A percentile compares a stretch with the other conserved stretches of the same genome.
phyloP scores from a whole-genome alignment of 192 early-diverging fungal species.

The Geranomyces variabilis region DNA sequence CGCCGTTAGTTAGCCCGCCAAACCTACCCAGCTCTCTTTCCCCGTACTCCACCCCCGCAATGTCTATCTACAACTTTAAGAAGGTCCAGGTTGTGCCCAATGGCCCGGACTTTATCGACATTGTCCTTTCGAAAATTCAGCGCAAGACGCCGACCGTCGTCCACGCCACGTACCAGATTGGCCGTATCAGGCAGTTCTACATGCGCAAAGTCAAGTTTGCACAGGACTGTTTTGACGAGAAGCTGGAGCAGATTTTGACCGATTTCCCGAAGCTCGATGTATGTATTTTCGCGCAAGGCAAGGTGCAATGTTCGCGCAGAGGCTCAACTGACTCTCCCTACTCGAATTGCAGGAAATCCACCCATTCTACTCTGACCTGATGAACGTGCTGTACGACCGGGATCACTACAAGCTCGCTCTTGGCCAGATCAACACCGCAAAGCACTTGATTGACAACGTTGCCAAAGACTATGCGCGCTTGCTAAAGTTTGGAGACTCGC shows the following conservation, averaged over 20 bases:
- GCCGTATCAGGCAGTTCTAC: slow-evolving; percentile 96
- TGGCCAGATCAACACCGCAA: slow-evolving; percentile 97
- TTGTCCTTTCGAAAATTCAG: slow-evolving; percentile 97
- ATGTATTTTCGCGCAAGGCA: slow-evolving; percentile 28
- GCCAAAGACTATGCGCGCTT: slow-evolving; percentile 97
- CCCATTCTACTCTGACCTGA: slow-evolving; percentile 99
- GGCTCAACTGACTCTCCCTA: not conserved
- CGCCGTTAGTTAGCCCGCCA: too few relatives aligned
- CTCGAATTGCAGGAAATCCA: slow-evolving; percentile 83
- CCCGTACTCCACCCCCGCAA: not conserved
- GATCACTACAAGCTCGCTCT: slow-evolving; percentile 99
- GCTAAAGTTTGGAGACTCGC: slow-evolving; percentile 99
- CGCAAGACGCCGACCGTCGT: slow-evolving; percentile 96
- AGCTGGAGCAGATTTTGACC: slow-evolving; percentile 86
- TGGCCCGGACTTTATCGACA: slow-evolving; percentile 93
- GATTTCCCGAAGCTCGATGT: slow-evolving; percentile 99
- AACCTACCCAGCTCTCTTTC: too few relatives aligned
- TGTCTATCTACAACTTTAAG: slow-evolving; percentile 96
- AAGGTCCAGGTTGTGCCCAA: slow-evolving; percentile 93
- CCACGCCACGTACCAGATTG: slow-evolving; percentile 97
- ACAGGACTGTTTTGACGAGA: slow-evolving; percentile 94
- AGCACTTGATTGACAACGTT: slow-evolving; percentile 94
- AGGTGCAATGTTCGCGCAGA: not conserved
- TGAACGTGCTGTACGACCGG: slow-evolving; percentile 99
- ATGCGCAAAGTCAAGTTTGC: slow-evolving; percentile 99